phyloP scores from a whole-genome alignment of 1,284 basidiomycete genomes.

The Cutaneotrichosporon sp. region DNA sequence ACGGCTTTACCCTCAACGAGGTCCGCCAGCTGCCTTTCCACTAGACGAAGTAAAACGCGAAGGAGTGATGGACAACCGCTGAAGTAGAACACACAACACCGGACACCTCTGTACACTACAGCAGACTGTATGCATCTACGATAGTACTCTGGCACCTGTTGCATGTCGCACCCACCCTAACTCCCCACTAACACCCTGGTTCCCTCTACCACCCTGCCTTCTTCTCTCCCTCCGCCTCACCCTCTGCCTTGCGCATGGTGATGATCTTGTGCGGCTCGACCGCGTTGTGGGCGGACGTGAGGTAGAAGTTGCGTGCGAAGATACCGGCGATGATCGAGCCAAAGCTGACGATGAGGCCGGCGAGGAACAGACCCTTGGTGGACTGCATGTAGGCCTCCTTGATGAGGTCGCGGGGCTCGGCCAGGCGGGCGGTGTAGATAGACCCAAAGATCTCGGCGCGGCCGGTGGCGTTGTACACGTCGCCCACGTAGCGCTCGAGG shows the following conservation, averaged over 20 bases:
- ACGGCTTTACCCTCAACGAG: slow-evolving; percentile 64
- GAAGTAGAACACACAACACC: neutral
- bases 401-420: slow-evolving; percentile 35
- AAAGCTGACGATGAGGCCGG: slow-evolving; percentile 32
- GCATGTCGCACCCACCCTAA: neutral
- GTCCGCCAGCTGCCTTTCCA: slow-evolving; percentile 58
- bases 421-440: slow-evolving; percentile 31
- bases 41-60: too few relatives aligned
- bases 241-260: slow-evolving; percentile 28
- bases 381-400: slow-evolving; percentile 38
- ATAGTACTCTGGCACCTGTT: neutral
- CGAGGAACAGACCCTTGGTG: slow-evolving; percentile 29
- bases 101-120: neutral
- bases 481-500: slow-evolving; percentile 34
- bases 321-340: slow-evolving; percentile 32
- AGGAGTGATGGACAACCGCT: slow-evolving; percentile 14
- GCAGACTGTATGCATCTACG: slow-evolving; percentile 10
- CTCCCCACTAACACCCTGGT: too few relatives aligned
- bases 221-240: slow-evolving; percentile 1
- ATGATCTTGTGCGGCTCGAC: slow-evolving; percentile 36
- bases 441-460: slow-evolving; percentile 39
- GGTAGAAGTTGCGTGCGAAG: slow-evolving; percentile 35
- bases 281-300: slow-evolving; percentile 39
- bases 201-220: too few relatives aligned
- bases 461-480: slow-evolving; percentile 31